Conservation (phyloP, 179 eudicot genomes). For the Spinacia oleracea region DNA sequence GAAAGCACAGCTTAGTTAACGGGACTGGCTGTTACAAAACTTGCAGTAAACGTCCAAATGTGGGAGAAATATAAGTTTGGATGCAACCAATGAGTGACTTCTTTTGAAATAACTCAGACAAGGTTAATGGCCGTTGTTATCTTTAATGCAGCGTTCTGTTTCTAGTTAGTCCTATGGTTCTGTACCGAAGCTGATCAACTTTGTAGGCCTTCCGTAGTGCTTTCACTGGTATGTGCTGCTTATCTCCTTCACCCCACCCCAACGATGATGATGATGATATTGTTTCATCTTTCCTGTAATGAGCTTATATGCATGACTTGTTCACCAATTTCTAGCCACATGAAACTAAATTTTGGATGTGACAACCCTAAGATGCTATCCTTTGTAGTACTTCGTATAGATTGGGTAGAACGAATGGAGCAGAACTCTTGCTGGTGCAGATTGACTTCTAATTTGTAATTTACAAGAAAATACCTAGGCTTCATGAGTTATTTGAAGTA, state of each 20-base stretch:
- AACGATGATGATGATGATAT: neutral
- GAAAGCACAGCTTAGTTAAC: neutral
- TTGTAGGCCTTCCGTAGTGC: neutral
- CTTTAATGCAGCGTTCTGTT: neutral
- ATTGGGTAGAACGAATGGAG: neutral
- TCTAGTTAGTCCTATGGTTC: neutral
- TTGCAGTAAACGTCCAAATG: neutral
- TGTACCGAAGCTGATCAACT: neutral
- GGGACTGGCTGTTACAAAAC: neutral
- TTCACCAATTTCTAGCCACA: neutral
- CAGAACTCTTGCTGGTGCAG: neutral
- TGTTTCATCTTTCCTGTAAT: neutral
- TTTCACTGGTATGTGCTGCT: neutral
- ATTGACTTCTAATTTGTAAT: neutral
- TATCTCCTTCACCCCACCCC: neutral
- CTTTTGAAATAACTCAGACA: neutral
- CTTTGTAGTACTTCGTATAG: neutral
- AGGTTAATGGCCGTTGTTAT: neutral
- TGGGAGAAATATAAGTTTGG: neutral
- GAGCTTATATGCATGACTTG: neutral
- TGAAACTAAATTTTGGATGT: neutral
- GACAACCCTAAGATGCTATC: neutral
- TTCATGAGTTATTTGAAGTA: neutral
- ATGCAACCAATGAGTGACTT: neutral
- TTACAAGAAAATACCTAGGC: neutral